Base-by-base conservation (phyloP, 768 basidiomycete species). In the Tubosaeta sp. region DNA sequence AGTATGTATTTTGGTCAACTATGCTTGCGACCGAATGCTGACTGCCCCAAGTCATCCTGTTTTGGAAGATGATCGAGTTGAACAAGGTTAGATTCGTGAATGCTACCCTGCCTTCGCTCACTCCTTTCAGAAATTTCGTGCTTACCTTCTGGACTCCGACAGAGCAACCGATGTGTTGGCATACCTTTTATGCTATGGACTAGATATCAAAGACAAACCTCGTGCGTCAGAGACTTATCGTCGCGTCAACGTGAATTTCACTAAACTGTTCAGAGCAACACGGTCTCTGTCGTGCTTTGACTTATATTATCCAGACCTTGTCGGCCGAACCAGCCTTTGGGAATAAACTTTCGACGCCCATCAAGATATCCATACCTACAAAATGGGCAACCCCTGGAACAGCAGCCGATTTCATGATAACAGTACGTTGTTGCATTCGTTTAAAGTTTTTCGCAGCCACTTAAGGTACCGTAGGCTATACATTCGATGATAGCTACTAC, bases 191-290 rank as follows among this genome's bases (percentile, higher is more conserved):
- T 86, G 87, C 60, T 88, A 87, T 65, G 82, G 82, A 45, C 74
- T 97, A 26, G 91, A 95, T 55, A 84, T 93, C 63, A 97, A 97
- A 69, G 95, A 97, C 63, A 92, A 91, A 71, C 88, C 93, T 54
- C 84, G 93, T 95, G 64, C 65, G 84, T 69, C 34, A 35, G 29
- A 53, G 43, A 19, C 11, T 17, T 17, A 10, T 43, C 31, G 12
- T 50, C n/a, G 42, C 22, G 14, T 58, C 12, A 50, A 32, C 38
- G 34, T 33, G 10, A 16, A 52, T 46, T 50, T 62, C n/a, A 57
- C 33, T 33, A 4, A 35, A 11, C 13, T 53, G 13, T 55, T 35
- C 60, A 93, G 94, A 94, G 59, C 89, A 95, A 72, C 90, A 95
- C 58, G 94, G 94, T 0, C 73, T 97, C 10, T 89, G 94, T 62